phyloP scores from a whole-genome alignment of 352 stramenopile species.

The Phytophthora citrophthora region DNA sequence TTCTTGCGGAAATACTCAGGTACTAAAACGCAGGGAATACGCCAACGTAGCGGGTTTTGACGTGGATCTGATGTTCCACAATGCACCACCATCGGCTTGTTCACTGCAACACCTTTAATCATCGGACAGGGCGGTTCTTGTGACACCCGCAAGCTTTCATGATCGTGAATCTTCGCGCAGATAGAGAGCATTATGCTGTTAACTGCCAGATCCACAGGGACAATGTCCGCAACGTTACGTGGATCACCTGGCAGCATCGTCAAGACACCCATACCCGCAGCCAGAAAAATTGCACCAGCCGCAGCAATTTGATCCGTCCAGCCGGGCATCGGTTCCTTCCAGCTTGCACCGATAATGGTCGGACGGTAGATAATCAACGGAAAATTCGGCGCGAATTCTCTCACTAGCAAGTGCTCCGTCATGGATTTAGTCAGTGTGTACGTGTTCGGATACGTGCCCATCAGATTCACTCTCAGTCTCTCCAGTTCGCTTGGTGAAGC shows the following conservation, averaged over 20 bases:
- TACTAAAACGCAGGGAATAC: slow-evolving; percentile 65
- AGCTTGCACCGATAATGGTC: slow-evolving; percentile 88
- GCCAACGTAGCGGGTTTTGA: slow-evolving; percentile 84
- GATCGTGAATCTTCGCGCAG: slow-evolving; percentile 44
- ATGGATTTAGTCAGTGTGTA: slow-evolving; percentile 92
- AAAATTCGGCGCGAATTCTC: slow-evolving; percentile 49
- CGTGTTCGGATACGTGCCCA: slow-evolving; percentile 90
- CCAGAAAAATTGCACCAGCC: slow-evolving; percentile 81
- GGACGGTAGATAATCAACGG: slow-evolving; percentile 83
- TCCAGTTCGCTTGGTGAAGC: slow-evolving; percentile 66
- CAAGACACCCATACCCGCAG: slow-evolving; percentile 75
- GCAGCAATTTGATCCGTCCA: slow-evolving; percentile 87
- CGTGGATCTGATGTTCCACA: slow-evolving; percentile 79
- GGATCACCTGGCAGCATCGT: slow-evolving; percentile 84
- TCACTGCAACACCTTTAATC: slow-evolving; percentile 20
- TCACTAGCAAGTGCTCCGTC: slow-evolving; percentile 77
- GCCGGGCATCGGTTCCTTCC: slow-evolving; percentile 85
- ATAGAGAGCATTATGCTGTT: slow-evolving; percentile 77
- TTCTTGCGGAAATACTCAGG: slow-evolving; percentile 80
- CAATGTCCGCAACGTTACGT: slow-evolving; percentile 82
- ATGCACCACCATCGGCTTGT: slow-evolving; percentile 68
- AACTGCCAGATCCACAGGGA: slow-evolving; percentile 81
- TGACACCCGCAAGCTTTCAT: slow-evolving; percentile 15
- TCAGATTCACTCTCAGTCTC: slow-evolving; percentile 75
- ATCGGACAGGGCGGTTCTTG: slow-evolving; percentile 9